phyloP scores from a whole-genome alignment of 495 filamentous ascomycete genomes.

The Penicillium silybi region DNA sequence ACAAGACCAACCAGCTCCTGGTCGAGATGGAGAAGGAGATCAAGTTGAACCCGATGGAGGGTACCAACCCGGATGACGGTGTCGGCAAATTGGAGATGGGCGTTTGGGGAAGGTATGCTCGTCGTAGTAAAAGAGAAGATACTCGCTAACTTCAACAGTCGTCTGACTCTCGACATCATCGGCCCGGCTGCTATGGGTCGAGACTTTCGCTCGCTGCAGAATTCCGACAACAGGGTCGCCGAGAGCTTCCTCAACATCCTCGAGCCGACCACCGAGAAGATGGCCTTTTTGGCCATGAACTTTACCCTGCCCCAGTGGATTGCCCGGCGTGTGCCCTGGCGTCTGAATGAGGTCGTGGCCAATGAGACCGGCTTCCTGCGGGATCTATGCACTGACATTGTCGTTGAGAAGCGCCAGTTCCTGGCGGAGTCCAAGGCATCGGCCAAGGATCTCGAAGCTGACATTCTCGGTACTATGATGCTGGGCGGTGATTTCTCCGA shows the following conservation, averaged over 20 bases:
- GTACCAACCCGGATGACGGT: slow-evolving; percentile 34
- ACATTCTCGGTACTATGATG: slow-evolving; percentile 62
- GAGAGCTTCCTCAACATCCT: slow-evolving; percentile 60
- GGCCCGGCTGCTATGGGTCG: slow-evolving; percentile 75
- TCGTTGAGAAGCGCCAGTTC: slow-evolving; percentile 55
- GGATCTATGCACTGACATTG: slow-evolving; percentile 58
- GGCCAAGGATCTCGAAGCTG: slow-evolving; percentile 54
- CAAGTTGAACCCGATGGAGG: slow-evolving; percentile 29
- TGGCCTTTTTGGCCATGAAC: slow-evolving; percentile 45
- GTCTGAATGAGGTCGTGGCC: slow-evolving; percentile 60
- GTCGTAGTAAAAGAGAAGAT: neutral
- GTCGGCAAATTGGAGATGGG: slow-evolving; percentile 60
- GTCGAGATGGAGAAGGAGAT: slow-evolving; percentile 40
- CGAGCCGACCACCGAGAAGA: slow-evolving; percentile 45
- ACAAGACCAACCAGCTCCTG: slow-evolving; percentile 43
- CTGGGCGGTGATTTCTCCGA: slow-evolving; percentile 54
- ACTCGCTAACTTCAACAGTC: slow-evolving; percentile 20
- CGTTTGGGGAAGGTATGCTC: slow-evolving; percentile 55
- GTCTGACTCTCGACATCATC: slow-evolving; percentile 84
- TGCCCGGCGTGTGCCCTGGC: slow-evolving; percentile 55
- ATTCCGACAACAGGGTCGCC: slow-evolving; percentile 60
- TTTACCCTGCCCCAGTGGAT: slow-evolving; percentile 47
- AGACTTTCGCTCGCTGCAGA: slow-evolving; percentile 68
- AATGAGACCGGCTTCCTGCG: slow-evolving; percentile 57
- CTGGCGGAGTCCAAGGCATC: slow-evolving; percentile 54